Evolutionary conservation across 2,329 filamentous ascomycete species (phyloP).

Genomic region (Sarocladium strictum): DNA sequence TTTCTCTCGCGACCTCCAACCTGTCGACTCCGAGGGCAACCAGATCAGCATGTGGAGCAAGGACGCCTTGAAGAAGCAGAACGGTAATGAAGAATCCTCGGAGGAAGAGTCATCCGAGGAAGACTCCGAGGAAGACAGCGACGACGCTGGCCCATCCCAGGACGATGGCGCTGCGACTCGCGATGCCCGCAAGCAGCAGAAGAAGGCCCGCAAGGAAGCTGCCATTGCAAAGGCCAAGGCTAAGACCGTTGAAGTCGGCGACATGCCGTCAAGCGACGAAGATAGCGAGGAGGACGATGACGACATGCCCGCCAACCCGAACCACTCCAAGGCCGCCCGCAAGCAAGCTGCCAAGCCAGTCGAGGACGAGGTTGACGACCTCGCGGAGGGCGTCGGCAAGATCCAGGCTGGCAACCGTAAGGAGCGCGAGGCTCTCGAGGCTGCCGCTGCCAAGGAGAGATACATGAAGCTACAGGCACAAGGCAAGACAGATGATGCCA

Average conservation of each 20-base stretch:
- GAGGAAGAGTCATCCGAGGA: conserved; percentile 48
- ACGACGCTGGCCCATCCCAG: conserved; percentile 37
- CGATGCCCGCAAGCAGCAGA: conserved; percentile 79
- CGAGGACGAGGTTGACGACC: conserved; percentile 36
- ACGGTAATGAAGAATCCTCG: conserved; percentile 45
- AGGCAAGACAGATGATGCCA: conserved; percentile 94
- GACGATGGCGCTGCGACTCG: conserved; percentile 48
- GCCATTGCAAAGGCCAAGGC: conserved; percentile 73
- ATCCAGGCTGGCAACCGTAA: conserved; percentile 34
- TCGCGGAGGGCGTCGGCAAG: conserved; percentile 51
- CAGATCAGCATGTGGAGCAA: conserved; percentile 83
- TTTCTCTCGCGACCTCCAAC: conserved; percentile 86
- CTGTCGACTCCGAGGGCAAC: conserved; percentile 83
- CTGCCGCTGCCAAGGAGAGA: conserved; percentile 79
- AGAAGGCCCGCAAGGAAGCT: conserved; percentile 87
- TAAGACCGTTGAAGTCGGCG: conserved; percentile 71
- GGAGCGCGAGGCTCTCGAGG: conserved; percentile 72
- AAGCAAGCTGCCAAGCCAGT: conserved; percentile 38
- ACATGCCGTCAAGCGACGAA: conserved; percentile 68
- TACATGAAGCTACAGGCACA: conserved; percentile 90
- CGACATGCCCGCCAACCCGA: conserved; percentile 81
- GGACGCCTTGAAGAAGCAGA: conserved; percentile 39
- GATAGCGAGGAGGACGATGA: conserved; percentile 45
- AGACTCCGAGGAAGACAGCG: conserved; percentile 42
- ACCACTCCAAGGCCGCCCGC: conserved; percentile 73